These are phyloP conservation scores for Cryptosporidium andersoni DNA, from an alignment of 169 alveolate species.

Conservation along the genomic window DNA sequence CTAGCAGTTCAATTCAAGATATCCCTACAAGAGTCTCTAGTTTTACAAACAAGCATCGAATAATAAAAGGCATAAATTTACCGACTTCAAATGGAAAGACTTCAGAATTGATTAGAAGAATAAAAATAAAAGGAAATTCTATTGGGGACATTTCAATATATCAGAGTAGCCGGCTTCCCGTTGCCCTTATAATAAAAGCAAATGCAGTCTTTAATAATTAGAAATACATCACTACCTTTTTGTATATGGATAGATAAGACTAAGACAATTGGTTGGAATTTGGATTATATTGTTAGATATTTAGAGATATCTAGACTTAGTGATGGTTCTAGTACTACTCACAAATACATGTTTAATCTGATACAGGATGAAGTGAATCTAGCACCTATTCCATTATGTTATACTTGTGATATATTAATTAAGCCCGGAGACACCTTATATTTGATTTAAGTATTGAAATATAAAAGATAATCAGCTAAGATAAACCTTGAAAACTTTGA, in stretches of 20 bases:
- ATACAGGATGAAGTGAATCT: not conserved
- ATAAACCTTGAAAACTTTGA: too few species aligned
- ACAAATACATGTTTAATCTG: not conserved
- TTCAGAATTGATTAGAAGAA: constrained; percentile 16
- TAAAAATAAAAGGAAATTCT: constrained; percentile 41
- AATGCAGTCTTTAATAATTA: constrained; percentile 6
- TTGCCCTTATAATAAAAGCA: constrained; percentile 23
- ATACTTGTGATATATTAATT: not conserved
- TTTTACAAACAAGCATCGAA: constrained; percentile 5
- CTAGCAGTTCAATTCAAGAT: not conserved
- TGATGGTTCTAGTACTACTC: not conserved
- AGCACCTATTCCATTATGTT: not conserved
- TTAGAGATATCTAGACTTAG: not conserved
- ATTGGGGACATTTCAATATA: constrained; percentile 37
- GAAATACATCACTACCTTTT: constrained; percentile 14
- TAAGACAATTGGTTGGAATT: constrained; percentile 64
- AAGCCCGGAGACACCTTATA: too few species aligned
- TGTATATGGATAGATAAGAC: constrained; percentile 56
- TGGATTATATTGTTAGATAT: constrained; percentile 40
- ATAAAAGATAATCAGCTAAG: too few species aligned
- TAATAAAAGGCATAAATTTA: constrained; percentile 16
- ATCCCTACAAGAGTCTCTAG: not conserved
- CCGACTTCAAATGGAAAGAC: constrained; percentile 4
- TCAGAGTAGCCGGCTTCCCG: constrained; percentile 6
- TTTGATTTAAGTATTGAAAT: too few species aligned